phyloP scores from a whole-genome alignment of 257 asterid species.

The Salvia rosmarinus region DNA sequence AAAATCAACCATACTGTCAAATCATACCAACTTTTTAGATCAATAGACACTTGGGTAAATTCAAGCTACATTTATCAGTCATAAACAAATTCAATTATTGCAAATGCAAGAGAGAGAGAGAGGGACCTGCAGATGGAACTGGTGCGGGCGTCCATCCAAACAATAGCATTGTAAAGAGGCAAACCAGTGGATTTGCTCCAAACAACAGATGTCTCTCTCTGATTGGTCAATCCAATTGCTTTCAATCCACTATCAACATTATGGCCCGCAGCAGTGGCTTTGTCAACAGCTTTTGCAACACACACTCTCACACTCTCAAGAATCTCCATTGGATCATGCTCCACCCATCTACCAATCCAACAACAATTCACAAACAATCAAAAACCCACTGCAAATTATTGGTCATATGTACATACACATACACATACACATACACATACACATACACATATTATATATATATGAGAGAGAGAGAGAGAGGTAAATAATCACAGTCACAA shows the following conservation, averaged over 20 bases:
- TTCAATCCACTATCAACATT: constrained; percentile 79
- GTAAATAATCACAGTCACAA: not conserved
- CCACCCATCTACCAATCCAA: constrained; percentile 77
- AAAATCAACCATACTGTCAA: not conserved
- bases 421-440: too few species aligned
- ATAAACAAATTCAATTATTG: not conserved
- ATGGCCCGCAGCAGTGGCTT: constrained; percentile 87
- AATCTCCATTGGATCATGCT: constrained; percentile 95
- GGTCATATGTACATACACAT: too few species aligned
- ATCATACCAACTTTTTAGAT: not conserved
- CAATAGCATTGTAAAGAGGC: constrained; percentile 94
- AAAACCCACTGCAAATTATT: not conserved
- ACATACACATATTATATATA: too few species aligned
- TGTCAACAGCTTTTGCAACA: constrained; percentile 78
- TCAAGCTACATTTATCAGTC: not conserved
- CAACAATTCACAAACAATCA: not conserved
- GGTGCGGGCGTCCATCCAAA: constrained; percentile 98
- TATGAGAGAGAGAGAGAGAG: not conserved
- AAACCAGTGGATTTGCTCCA: constrained; percentile 96
- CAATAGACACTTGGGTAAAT: too few species aligned
- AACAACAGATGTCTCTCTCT: constrained; percentile 92
- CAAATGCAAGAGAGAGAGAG: not conserved
- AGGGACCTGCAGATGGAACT: constrained; percentile 83
- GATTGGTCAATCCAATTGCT: constrained; percentile 95
- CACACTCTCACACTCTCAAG: constrained; percentile 80